These are phyloP conservation scores for Tylopilus plumbeoviolaceoides DNA, from an alignment of 768 basidiomycete genomes.

Conservation along the genomic window DNA sequence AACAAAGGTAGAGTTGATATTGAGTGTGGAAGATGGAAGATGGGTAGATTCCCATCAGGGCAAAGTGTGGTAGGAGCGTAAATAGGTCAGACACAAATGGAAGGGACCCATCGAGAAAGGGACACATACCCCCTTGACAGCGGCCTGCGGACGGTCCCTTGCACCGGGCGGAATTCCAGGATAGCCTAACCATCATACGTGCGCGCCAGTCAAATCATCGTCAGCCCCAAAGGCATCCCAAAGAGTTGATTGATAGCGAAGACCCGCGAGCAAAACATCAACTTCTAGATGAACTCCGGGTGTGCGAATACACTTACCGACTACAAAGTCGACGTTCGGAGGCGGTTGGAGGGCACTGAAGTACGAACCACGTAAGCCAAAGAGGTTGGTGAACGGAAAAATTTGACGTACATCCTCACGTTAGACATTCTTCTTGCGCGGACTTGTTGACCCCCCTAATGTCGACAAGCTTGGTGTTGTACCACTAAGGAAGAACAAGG, in stretches of 20 bases:
- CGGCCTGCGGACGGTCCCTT: slow-evolving; percentile 73
- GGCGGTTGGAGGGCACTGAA: slow-evolving; percentile 77
- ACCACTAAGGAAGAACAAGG: neutral
- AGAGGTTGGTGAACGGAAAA: neutral
- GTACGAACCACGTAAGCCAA: slow-evolving; percentile 7
- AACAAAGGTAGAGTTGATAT: neutral
- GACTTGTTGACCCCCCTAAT: neutral
- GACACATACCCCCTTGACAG: slow-evolving; percentile 76
- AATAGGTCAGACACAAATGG: slow-evolving; percentile 1
- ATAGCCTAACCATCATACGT: slow-evolving; percentile 49
- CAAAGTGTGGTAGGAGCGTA: neutral
- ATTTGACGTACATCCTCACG: slow-evolving; percentile 41
- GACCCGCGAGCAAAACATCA: slow-evolving; percentile 1
- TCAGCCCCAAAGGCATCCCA: neutral
- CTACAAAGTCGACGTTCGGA: slow-evolving; percentile 85
- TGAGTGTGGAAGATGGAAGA: slow-evolving; percentile 2
- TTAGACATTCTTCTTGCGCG: slow-evolving; percentile 34
- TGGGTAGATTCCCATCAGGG: slow-evolving; percentile 1
- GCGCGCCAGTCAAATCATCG: slow-evolving; percentile 1
- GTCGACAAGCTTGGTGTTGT: slow-evolving; percentile 3
- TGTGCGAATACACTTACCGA: slow-evolving; percentile 45
- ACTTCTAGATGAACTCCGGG: neutral
- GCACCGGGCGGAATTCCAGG: slow-evolving; percentile 84
- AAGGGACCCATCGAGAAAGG: neutral
- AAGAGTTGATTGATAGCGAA: neutral